phyloP scores from a whole-genome alignment of 2,329 filamentous ascomycete genomes.

The Ceratocystis ficicola region DNA sequence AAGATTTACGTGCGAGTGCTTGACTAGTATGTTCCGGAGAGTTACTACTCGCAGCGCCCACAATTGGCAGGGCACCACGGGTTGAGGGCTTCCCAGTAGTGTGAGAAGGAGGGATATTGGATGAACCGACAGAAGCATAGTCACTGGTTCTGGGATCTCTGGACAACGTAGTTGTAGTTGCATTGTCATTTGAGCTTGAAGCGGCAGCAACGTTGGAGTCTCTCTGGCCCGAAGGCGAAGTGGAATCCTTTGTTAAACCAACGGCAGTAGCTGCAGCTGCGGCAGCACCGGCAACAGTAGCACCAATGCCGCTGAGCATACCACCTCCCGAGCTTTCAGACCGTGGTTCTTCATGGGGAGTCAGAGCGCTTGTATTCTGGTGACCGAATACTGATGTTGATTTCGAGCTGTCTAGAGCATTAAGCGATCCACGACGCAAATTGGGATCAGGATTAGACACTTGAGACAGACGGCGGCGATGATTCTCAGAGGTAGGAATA shows the following conservation, averaged over 20 bases:
- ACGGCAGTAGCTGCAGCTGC: conserved; percentile 20
- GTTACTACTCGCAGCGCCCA: not conserved
- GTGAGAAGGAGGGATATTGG: not conserved
- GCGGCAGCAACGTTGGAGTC: not conserved
- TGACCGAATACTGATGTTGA: not conserved
- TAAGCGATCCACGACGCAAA: conserved; percentile 6
- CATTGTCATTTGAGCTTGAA: not conserved
- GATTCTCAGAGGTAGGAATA: conserved; percentile 16
- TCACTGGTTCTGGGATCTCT: not conserved
- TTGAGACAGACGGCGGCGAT: conserved; percentile 14
- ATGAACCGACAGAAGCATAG: not conserved
- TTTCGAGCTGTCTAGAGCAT: not conserved
- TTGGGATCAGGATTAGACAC: conserved; percentile 10
- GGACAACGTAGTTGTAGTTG: not conserved
- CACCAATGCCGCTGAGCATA: conserved; percentile 19
- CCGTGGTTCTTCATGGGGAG: conserved; percentile 1
- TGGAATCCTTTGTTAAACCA: conserved; percentile 12
- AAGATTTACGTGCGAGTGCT: not conserved
- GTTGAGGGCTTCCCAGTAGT: not conserved
- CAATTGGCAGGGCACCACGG: conserved; percentile 1
- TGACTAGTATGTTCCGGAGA: not conserved
- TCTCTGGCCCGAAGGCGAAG: not conserved
- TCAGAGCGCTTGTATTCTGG: not conserved
- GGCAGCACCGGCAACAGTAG: conserved; percentile 21
- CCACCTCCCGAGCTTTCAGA: conserved; percentile 8